Evolutionary conservation across 352 stramenopile genomes (phyloP), one percentile per base, ranked within the genome.

Genomic region (Globisporangium spinosum): DNA sequence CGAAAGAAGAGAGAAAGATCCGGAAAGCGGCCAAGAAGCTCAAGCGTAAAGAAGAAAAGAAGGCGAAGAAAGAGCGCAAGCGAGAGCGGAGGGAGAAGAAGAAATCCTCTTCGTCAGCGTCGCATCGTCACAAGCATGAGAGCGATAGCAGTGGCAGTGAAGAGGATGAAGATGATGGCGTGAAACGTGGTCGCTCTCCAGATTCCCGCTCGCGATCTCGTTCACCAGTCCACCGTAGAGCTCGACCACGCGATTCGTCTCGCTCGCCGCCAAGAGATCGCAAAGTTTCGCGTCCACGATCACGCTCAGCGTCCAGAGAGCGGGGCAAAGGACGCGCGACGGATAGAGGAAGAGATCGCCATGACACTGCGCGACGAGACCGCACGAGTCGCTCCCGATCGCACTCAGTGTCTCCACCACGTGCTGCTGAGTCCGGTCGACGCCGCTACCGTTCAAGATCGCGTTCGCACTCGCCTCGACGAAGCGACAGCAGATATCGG

Each of bases 41-140:
- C 47, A 68, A 71, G 15, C 76, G 79, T 25, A 90, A 90, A 54
- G 70, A 77, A 17, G 74, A 90, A 60, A 94, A 91, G 51, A 79
- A 81, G 10, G 74, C 59, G 29, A 91, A 86, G 67, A 91, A 92
- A 62, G 58, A 81, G 1, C 77, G 80, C 45, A 93, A 89, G 62
- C 86, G 87, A 58, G 76, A 89, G 57, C 84, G 85, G 64, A 91
- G 90, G 55, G 76, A 89, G 27, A 43, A 67, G 35, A 43, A 34
- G 1, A 45, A 45, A 9, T 27, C 7, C 17, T 6, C 55, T 9
- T 47, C 55, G 5, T 45, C 55, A 7, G 3, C 55, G 45, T 25
- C 45, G 15, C 55, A 45, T 45, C 29, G 10, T 20, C 55, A 45
- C 55, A 61, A 34, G 55, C 55, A 22, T 2, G 54, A 60, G 25